These are phyloP conservation scores for Calocybe indica DNA, from an alignment of 768 basidiomycete genomes.

Conservation along the genomic window DNA sequence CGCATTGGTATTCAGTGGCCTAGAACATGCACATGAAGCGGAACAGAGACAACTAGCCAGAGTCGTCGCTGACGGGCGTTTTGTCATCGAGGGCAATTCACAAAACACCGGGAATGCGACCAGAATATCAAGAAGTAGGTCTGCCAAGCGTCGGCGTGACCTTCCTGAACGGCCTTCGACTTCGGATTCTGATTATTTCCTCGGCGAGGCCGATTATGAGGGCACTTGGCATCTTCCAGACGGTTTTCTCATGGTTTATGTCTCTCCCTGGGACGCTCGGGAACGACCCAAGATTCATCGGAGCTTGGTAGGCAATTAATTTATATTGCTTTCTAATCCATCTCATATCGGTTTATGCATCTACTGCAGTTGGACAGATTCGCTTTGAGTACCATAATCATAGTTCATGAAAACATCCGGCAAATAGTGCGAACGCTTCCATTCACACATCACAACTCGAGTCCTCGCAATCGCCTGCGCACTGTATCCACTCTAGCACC, in stretches of 20 bases:
- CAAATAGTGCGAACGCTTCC: constrained; percentile 27
- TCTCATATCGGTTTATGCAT: constrained; percentile 3
- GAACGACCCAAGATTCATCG: constrained; percentile 66
- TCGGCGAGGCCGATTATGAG: constrained; percentile 25
- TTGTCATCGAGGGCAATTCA: constrained; percentile 34
- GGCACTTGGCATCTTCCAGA: constrained; percentile 55
- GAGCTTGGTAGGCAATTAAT: constrained; percentile 46
- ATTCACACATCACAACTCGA: constrained; percentile 6
- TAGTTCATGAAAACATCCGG: constrained; percentile 37
- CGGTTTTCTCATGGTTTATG: constrained; percentile 66
- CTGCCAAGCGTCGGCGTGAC: no score
- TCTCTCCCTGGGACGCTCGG: constrained; percentile 57
- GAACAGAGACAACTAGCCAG: constrained; percentile 54
- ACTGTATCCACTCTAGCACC: constrained; percentile 16
- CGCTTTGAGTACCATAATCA: constrained; percentile 64
- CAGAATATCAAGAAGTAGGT: no score
- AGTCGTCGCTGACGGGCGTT: constrained; percentile 44
- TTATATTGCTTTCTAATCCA: neutral
- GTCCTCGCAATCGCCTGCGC: no score
- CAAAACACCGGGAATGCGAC: no score
- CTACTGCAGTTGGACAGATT: constrained; percentile 64
- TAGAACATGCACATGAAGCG: constrained; percentile 52
- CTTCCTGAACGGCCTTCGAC: constrained; percentile 9
- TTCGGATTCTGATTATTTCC: constrained; percentile 6
- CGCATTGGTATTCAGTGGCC: constrained; percentile 62